phyloP scores from a whole-genome alignment of 441 rosid species.

The Viola pubescens region DNA sequence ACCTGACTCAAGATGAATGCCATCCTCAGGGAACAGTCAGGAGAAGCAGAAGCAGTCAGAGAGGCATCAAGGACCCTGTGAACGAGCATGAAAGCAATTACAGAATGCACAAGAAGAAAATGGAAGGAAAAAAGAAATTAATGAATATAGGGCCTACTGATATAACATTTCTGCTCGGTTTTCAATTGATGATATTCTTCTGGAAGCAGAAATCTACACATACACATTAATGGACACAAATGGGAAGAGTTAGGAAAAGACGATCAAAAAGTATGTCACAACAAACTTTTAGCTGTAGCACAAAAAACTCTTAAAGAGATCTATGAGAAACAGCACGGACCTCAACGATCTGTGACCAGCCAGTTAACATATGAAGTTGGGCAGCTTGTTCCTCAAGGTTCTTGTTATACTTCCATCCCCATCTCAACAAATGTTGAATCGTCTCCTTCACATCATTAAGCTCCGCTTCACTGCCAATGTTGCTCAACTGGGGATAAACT shows the following conservation, averaged over 20 bases:
- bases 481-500: slow-evolving; percentile 57
- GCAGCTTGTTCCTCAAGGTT: slow-evolving; percentile 99
- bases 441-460: slow-evolving; percentile 71
- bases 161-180: slow-evolving; percentile 73
- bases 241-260: slow-evolving; percentile 1
- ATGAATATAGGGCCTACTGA: slow-evolving; percentile 42
- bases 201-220: slow-evolving; percentile 71
- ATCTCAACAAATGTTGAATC: slow-evolving; percentile 77
- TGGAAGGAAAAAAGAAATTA: slow-evolving; percentile 9
- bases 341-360: slow-evolving; percentile 96
- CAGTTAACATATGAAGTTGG: slow-evolving; percentile 96
- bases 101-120: slow-evolving; percentile 20
- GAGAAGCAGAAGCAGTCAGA: slow-evolving; percentile 89
- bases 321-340: slow-evolving; percentile 30
- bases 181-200: slow-evolving; percentile 65
- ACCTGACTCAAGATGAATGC: slow-evolving; percentile 82
- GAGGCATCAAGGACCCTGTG: slow-evolving; percentile 90
- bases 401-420: slow-evolving; percentile 96
- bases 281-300: background rate
- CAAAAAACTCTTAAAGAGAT: background rate
- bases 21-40: slow-evolving; percentile 93
- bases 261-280: background rate
- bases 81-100: slow-evolving; percentile 26
- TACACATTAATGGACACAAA: slow-evolving; percentile 14
- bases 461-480: slow-evolving; percentile 59